These are phyloP conservation scores for Zygosaccharomyces bailii DNA, from an alignment of 805 yeast genomes.

Conservation along the genomic window DNA sequence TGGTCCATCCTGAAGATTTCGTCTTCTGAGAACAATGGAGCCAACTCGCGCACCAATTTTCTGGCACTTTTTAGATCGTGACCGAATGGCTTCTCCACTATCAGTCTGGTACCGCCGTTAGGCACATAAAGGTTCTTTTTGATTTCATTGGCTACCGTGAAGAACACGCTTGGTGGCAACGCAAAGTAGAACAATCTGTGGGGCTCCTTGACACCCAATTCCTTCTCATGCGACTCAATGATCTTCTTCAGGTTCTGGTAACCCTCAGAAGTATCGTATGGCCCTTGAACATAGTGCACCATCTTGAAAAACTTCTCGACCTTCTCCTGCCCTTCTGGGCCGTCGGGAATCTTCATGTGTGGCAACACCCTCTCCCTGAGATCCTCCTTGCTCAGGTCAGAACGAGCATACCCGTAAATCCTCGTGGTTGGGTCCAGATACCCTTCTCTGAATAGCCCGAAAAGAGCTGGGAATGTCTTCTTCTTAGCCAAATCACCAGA, in stretches of 20 bases:
- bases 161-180: slow-evolving; percentile 89
- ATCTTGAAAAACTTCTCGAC: slow-evolving; percentile 62
- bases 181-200: slow-evolving; percentile 91
- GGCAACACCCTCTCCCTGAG: slow-evolving; percentile 63
- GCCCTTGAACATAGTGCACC: slow-evolving; percentile 68
- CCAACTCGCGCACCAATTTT: slow-evolving; percentile 68
- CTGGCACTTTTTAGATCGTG: slow-evolving; percentile 79
- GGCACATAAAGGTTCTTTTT: slow-evolving; percentile 65
- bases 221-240: slow-evolving; percentile 58
- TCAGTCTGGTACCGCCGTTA: slow-evolving; percentile 71
- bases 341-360: slow-evolving; percentile 55
- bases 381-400: slow-evolving; percentile 64
- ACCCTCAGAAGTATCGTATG: slow-evolving; percentile 79
- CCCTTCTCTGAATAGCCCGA: slow-evolving; percentile 74
- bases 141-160: slow-evolving; percentile 68
- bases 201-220: slow-evolving; percentile 45
- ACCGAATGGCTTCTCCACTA: slow-evolving; percentile 97
- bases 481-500: slow-evolving; percentile 94
- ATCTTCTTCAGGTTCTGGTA: slow-evolving; percentile 52
- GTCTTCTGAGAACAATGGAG: slow-evolving; percentile 85
- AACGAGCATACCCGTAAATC: slow-evolving; percentile 91
- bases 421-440: slow-evolving; percentile 64
- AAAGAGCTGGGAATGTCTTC: slow-evolving; percentile 87
- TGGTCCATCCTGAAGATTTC: slow-evolving; percentile 96
- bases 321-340: slow-evolving; percentile 39